Percentiles rank a stretch among this genome's conserved stretches.
These are phyloP conservation scores for Eleusine coracana DNA, from an alignment of 176 grass and related monocot genomes.

Conservation along the genomic window DNA sequence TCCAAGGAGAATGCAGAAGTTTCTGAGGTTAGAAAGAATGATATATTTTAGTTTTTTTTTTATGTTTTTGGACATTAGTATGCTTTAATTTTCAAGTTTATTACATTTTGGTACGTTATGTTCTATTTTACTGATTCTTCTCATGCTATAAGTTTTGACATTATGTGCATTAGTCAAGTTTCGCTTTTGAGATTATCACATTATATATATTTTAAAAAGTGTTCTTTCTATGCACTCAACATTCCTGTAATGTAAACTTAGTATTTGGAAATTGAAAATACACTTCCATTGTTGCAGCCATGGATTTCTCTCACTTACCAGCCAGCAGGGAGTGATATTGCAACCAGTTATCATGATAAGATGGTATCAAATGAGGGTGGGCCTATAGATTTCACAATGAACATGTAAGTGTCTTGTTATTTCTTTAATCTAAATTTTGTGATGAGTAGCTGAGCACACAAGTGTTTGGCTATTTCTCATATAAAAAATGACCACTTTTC, in stretches of 20 bases:
- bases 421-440: neutral
- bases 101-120: conserved; percentile 15
- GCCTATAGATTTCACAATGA: conserved; percentile 78
- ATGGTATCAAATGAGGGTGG: conserved; percentile 56
- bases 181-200: neutral
- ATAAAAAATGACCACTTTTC: too few relatives aligned
- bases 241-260: conserved; percentile 22
- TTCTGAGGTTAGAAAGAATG: conserved; percentile 52
- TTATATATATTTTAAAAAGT: neutral
- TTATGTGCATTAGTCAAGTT: neutral
- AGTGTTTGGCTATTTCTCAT: too few relatives aligned
- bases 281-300: conserved; percentile 45
- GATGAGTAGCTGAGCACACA: too few relatives aligned
- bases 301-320: conserved; percentile 70
- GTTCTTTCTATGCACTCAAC: conserved; percentile 5
- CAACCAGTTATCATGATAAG: conserved; percentile 57
- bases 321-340: conserved; percentile 43
- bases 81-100: conserved; percentile 1
- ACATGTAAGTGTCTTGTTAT: conserved; percentile 42
- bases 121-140: neutral
- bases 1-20: conserved; percentile 46
- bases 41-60: conserved; percentile 9
- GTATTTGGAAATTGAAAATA: conserved; percentile 4
- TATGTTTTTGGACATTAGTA: neutral
- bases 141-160: neutral